Percentiles rank a stretch among this genome's conserved stretches.
Conservation (phyloP, 148 eudicot species). For the Pouteria glomerata region DNA sequence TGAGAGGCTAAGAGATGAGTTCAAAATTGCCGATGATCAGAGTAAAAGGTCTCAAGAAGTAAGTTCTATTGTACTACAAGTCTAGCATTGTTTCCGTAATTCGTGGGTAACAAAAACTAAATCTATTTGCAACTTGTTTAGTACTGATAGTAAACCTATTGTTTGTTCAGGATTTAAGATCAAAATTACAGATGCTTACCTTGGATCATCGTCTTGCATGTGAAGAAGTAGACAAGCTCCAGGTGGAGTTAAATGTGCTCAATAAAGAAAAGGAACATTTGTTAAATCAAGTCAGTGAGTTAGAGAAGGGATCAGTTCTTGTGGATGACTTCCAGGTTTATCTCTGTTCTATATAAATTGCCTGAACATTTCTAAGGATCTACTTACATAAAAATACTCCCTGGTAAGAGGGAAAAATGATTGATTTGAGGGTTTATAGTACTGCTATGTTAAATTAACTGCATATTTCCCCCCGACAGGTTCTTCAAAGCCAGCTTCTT, state of each 20-base stretch:
- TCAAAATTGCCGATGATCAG: conserved; percentile 36
- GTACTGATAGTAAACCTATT: conserved; percentile 1
- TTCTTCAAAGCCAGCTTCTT: conserved; percentile 29
- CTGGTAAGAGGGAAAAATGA: not conserved
- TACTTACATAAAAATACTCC: not conserved
- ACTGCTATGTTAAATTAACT: not conserved
- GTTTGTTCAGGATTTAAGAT: conserved; percentile 24
- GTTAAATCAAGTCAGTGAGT: conserved; percentile 23
- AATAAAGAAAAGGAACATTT: conserved; percentile 44
- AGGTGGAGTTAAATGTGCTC: conserved; percentile 40
- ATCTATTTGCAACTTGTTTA: not conserved
- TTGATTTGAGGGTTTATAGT: not conserved
- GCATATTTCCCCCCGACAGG: conserved; percentile 14
- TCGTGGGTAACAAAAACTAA: not conserved
- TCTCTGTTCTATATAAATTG: not conserved
- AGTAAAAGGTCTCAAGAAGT: conserved; percentile 46
- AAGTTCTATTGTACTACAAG: conserved; percentile 11
- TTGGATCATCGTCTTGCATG: conserved; percentile 32
- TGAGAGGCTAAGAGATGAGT: conserved; percentile 48
- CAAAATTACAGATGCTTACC: conserved; percentile 36
- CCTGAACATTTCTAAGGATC: not conserved
- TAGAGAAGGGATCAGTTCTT: conserved; percentile 20
- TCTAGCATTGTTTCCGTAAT: not conserved
- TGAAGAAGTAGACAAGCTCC: conserved; percentile 46
- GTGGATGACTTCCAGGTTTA: conserved; percentile 42